Evolutionary conservation across 495 filamentous ascomycete species (phyloP), one percentile per base, ranked within the genome.

Genomic region (Penicillium bovifimosum): DNA sequence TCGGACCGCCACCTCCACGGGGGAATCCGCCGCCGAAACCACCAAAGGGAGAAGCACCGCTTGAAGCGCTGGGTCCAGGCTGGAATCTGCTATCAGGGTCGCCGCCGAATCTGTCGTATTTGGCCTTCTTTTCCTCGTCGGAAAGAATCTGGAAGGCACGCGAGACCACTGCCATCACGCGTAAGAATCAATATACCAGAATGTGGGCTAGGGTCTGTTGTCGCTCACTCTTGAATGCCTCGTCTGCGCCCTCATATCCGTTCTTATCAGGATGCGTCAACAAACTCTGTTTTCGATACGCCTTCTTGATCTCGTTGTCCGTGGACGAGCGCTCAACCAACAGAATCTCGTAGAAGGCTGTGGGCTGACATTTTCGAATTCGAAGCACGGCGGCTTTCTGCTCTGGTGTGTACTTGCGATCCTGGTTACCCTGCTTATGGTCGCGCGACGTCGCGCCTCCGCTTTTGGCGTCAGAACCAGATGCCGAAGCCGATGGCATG

Each of bases 231-330:
- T 97, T 97, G 71, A 98, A 98, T 18, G 93, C 93, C 72, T 98
- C 93, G 69, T 96, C 93, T 48, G 93, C 91, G 31, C 91, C 85
- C 27, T 92, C 88, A 69, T 95, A 91, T n/a, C 90, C 91, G 75
- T 96, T 98, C 77, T 98, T 98, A 75, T 98, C 93, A 50, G 93
- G 93, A 76, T 98, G 93, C 50, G 92, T 96, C 61, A 96, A 73
- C 60, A 98, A 72, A 73, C 86, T 90, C 58, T 91, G 74, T 71
- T 96, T 96, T 61, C 91, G 80, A 72, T 98, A 98, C 2, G 93
- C 91, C 77, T 97, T 98, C 70, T 97, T 98, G 64, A 98, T 87
- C 62, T 96, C 91, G 51, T 73, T 71, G 56, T 96, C 91, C 29
- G 81, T 80, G 48, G 84, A 86, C 10, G 85, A 80, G 55, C 79